A percentile compares a stretch with the other conserved stretches of the same genome.
These are phyloP conservation scores for Verticillium nonalfalfae DNA, from an alignment of 2,329 filamentous ascomycete species.

Conservation along the genomic window DNA sequence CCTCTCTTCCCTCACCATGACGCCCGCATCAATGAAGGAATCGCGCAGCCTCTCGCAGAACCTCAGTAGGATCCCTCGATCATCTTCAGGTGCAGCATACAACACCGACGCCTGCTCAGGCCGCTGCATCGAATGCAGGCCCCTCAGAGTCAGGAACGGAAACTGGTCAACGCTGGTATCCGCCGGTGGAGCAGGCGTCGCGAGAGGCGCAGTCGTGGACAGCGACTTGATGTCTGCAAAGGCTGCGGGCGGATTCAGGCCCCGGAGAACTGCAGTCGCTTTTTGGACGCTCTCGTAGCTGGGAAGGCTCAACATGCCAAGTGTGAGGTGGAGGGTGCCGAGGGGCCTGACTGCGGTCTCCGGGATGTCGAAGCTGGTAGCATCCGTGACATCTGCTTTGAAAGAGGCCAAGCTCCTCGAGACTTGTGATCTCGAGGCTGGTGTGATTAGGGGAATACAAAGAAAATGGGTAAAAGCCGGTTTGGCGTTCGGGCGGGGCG, in stretches of 20 bases:
- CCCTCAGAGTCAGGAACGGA: constrained; percentile 38
- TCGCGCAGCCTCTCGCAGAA: constrained; percentile 53
- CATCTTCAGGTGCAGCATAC: constrained; percentile 56
- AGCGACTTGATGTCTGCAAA: constrained; percentile 20
- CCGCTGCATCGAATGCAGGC: constrained; percentile 56
- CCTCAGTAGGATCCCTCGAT: constrained; percentile 37
- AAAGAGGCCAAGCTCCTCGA: constrained; percentile 57
- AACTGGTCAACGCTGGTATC: not conserved
- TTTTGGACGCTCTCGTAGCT: constrained; percentile 35
- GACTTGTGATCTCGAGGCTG: constrained; percentile 56
- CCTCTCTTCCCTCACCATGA: constrained; percentile 53
- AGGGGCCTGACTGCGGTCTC: constrained; percentile 65
- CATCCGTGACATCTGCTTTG: constrained; percentile 45
- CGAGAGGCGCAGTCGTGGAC: constrained; percentile 9
- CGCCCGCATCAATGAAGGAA: constrained; percentile 46
- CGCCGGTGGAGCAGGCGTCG: constrained; percentile 3
- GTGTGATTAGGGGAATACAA: constrained; percentile 65
- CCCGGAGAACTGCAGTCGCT: constrained; percentile 32
- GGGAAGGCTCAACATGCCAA: constrained; percentile 76
- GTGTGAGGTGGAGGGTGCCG: constrained; percentile 76
- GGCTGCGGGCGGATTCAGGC: constrained; percentile 30
- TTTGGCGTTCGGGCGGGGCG: constrained; percentile 23
- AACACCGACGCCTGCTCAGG: constrained; percentile 52
- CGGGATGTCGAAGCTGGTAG: constrained; percentile 44
- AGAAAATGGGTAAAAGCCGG: constrained; percentile 65